Conservation (phyloP, 2,329 filamentous ascomycete genomes). For the Mariannaea elegans region DNA sequence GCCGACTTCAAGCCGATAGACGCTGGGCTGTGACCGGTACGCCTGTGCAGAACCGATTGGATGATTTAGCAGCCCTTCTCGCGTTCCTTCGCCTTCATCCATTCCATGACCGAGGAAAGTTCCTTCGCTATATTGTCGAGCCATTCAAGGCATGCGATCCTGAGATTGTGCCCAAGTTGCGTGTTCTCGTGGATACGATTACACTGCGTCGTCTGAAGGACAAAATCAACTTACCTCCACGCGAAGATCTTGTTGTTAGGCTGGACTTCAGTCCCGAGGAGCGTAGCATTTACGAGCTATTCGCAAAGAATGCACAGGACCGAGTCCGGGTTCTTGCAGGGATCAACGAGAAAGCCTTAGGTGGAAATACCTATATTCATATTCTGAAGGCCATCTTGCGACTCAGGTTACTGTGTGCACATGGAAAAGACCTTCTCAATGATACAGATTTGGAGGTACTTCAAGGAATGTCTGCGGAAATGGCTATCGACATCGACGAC, state of each 20-base stretch:
- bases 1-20: constrained; percentile 78
- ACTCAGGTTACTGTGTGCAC: constrained; percentile 88
- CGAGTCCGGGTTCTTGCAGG: constrained; percentile 79
- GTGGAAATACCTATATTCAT: constrained; percentile 90
- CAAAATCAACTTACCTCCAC: constrained; percentile 81
- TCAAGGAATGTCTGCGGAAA: constrained; percentile 82
- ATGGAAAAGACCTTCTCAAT: constrained; percentile 89
- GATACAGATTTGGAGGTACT: constrained; percentile 83
- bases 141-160: constrained; percentile 90
- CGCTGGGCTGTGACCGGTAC: constrained; percentile 98
- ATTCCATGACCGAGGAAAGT: constrained; percentile 81
- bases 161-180: constrained; percentile 83
- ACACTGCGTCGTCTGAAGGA: constrained; percentile 92
- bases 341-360: constrained; percentile 69
- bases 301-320: constrained; percentile 81
- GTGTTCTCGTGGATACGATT: constrained; percentile 91
- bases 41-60: constrained; percentile 91
- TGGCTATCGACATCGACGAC: constrained; percentile 89
- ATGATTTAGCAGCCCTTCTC: constrained; percentile 87
- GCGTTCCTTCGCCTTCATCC: constrained; percentile 86
- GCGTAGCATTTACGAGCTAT: constrained; percentile 81
- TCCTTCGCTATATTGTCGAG: constrained; percentile 80
- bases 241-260: constrained; percentile 75
- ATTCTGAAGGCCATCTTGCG: constrained; percentile 92
- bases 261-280: constrained; percentile 83